Evolutionary conservation across 495 filamentous ascomycete species (phyloP), one percentile per base, ranked within the genome.

Genomic region (Xylaria castorea): DNA sequence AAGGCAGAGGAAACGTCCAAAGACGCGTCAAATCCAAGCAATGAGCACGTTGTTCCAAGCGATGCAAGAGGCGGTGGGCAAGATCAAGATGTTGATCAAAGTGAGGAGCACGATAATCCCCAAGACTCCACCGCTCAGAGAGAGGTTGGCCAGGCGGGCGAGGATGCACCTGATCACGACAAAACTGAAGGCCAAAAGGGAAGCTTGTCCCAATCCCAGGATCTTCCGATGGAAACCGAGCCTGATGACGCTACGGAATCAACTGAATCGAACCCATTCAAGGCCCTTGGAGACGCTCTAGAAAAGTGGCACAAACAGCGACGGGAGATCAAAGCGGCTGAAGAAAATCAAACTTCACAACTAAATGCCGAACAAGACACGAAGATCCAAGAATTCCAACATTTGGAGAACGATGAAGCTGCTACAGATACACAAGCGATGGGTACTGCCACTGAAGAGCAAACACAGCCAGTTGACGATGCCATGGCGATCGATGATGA

Each of bases 251-350:
- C 81, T 25, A 79, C 82, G 60, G 84, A 85, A 66, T 80, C 80
- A 40, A 74, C 83, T 16, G 83, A 84, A n/a, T 76, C 80, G 27
- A 85, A 92, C 66, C 90, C 94, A 2, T 97, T 97, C 85, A 94
- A 95, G 83, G 95, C 96, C 72, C 87, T 99, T 68, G 97, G 97
- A 2, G 93, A 98, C 83, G 91, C 92, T 27, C 86, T 99, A n/a
- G 95, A 98, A 75, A 86, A 91, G 73, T 99, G 95, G 94, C 93
- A 98, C 80, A 89, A 91, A 51, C 91, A 90, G 73, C 92, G 95
- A 74, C 86, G 88, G 36, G 89, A 97, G 69, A 97, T 99, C 68
- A 83, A 88, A 74, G 87, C 92, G 67, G 86, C 92, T 12, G 85
- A 88, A 46, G 84, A 93, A 64, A 87, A 92, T 60, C 85, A 91